A percentile compares a stretch with the other conserved stretches of the same genome.
phyloP scores from a whole-genome alignment of 495 filamentous ascomycete species.

The Penicillium cinerascens region DNA sequence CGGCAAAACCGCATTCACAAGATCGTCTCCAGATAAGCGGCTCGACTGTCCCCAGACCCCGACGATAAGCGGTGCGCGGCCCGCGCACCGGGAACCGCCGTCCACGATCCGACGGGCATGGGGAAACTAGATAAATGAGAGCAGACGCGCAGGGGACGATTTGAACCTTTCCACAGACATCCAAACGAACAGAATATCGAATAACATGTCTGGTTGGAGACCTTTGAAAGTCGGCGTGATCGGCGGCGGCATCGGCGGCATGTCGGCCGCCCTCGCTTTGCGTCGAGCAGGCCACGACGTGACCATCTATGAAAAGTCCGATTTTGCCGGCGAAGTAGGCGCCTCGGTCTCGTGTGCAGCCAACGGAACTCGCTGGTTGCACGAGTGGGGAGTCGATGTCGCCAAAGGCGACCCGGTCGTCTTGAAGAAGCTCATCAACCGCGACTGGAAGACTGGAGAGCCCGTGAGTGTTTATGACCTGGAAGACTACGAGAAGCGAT shows the following conservation, averaged over 20 bases:
- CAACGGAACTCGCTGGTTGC: constrained; percentile 44
- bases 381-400: constrained; percentile 44
- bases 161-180: not conserved
- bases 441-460: constrained; percentile 47
- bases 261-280: constrained; percentile 60
- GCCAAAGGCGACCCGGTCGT: constrained; percentile 46
- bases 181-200: not conserved
- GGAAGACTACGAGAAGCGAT: constrained; percentile 41
- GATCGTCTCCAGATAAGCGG: not conserved
- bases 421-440: constrained; percentile 46
- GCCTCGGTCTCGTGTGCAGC: constrained; percentile 44
- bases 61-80: constrained; percentile 25
- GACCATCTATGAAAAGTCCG: constrained; percentile 41
- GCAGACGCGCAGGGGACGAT: not conserved
- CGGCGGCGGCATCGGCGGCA: constrained; percentile 67
- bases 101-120: constrained; percentile 9
- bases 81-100: constrained; percentile 10
- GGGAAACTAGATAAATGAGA: constrained; percentile 14
- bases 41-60: not conserved
- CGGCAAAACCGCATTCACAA: not conserved
- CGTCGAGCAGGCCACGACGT: constrained; percentile 63
- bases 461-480: constrained; percentile 44
- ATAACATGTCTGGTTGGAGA: constrained; percentile 26
- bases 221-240: constrained; percentile 52
- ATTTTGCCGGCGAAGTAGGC: constrained; percentile 43